Base-by-base conservation (phyloP, 352 stramenopile species). In the Phytopythium helicoides region DNA sequence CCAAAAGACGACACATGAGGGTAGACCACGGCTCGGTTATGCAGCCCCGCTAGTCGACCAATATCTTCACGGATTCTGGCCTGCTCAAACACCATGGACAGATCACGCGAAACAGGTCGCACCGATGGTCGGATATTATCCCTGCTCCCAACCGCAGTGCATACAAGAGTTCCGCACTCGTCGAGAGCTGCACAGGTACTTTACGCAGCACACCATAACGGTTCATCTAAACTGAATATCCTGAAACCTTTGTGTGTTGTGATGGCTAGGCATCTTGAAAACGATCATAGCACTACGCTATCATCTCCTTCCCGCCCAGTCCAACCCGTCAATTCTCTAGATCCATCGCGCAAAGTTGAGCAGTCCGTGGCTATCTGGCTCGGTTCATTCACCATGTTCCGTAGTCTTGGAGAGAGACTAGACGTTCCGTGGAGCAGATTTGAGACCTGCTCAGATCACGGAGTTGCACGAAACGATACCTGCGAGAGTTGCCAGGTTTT, bases 31-130 rank as follows among this genome's bases (percentile, higher is more conserved):
- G 21, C 60, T 88, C 6, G 70, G 68, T 19, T 65, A 50, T 8
- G 52, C 63, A 1, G 76, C 64, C 0, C 68, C 77, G 4, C 15
- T 81, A 1, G 58, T 67, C 0, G 75, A 88, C 26, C 75, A 88
- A 47, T 84, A 84, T 47, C 47, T 86, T 23, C 77, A 86, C 21
- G 60, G 64, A 19, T 88, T 81, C 47, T 88, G 75, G 77, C 75
- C 77, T 0, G 53, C 62, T 25, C 62, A 66, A 21, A 63, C 58
- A 36, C 70, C 74, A 22, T 88, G 77, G 77, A 76, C 60, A 14
- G 49, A 76, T 39, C 5, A 36, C 62, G 15, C 41, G 21, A 3
- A 62, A 47, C 11, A 42, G 39, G 49, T 9, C 10, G 18, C 58
- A 54, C 40, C 57, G 21, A 81, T 75, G 54, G 58, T 86, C 5